A percentile compares a stretch with the other conserved stretches of the same genome.
phyloP scores from a whole-genome alignment of 2,329 filamentous ascomycete genomes.

The Cladosporium austrohemisphaericum region DNA sequence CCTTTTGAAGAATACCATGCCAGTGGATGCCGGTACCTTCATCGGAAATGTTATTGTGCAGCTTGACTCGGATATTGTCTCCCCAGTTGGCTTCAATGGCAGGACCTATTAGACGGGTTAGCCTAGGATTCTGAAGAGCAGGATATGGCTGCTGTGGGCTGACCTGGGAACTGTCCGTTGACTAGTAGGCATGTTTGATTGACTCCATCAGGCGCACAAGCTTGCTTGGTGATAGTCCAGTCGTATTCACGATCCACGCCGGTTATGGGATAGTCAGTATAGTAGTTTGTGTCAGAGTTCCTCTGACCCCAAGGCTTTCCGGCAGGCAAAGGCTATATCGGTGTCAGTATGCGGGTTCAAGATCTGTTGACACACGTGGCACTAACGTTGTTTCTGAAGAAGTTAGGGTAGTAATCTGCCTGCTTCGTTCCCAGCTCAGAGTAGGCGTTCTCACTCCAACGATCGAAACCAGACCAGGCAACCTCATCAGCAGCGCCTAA shows the following conservation, averaged over 20 bases:
- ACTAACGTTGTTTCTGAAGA: constrained; percentile 12
- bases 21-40: constrained; percentile 41
- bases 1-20: constrained; percentile 38
- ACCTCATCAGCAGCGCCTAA: constrained; percentile 1
- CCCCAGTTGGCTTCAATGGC: constrained; percentile 37
- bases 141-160: too few relatives aligned
- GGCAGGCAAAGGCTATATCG: constrained; percentile 1
- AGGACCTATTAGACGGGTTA: too few relatives aligned
- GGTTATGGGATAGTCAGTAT: constrained; percentile 27
- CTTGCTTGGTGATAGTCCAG: constrained; percentile 22
- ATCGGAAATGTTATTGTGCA: constrained; percentile 34
- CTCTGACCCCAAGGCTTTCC: constrained; percentile 26
- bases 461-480: constrained; percentile 10
- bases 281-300: constrained; percentile 27
- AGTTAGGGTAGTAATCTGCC: background rate
- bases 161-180: constrained; percentile 25
- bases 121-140: too few relatives aligned
- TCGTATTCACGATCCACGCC: constrained; percentile 28
- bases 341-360: background rate
- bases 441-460: constrained; percentile 8
- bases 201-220: constrained; percentile 29
- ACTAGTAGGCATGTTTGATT: constrained; percentile 20
- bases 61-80: constrained; percentile 34
- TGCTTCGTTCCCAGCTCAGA: constrained; percentile 9
- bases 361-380: background rate